phyloP scores from a whole-genome alignment of 129 eudicot genomes.

The Kitagawia praeruptora region DNA sequence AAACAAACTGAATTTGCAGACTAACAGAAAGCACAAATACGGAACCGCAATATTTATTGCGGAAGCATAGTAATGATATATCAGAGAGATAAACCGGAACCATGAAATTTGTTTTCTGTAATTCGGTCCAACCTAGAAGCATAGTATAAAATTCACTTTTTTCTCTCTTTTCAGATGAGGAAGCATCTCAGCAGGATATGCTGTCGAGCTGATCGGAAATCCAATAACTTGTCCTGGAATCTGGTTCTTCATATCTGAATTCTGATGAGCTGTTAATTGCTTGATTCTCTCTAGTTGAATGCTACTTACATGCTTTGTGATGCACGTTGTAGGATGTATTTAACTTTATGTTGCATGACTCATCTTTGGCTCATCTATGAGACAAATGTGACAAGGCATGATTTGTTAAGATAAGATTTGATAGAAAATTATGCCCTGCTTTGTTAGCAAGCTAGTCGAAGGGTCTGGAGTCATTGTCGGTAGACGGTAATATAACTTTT shows the following conservation, averaged over 20 bases:
- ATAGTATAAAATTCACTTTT: too few relatives aligned
- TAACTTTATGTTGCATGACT: conserved; percentile 16
- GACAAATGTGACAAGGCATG: conserved; percentile 3
- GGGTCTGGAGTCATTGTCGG: background rate
- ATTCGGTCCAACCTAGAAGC: conserved; percentile 23
- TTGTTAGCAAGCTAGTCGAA: background rate
- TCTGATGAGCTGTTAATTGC: background rate
- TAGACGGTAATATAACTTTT: background rate
- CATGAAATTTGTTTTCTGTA: background rate
- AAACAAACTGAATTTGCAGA: too few relatives aligned
- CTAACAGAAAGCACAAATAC: background rate
- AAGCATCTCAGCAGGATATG: conserved; percentile 3
- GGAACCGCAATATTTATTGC: background rate
- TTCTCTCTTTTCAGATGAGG: too few relatives aligned
- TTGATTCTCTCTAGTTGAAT: conserved; percentile 1
- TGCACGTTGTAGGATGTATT: background rate
- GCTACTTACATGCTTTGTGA: background rate
- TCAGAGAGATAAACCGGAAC: background rate
- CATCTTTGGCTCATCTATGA: conserved; percentile 24
- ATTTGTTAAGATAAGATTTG: conserved; percentile 2
- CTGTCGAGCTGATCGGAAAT: conserved; percentile 20
- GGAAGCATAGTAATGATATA: background rate
- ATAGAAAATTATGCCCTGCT: conserved; percentile 5
- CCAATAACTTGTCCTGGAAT: conserved; percentile 10
- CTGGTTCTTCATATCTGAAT: conserved; percentile 10